Percentiles rank a stretch among this genome's conserved stretches.
Evolutionary conservation across 176 grass and related monocot genomes (phyloP).

Genomic region (Aegilops umbellulata): DNA sequence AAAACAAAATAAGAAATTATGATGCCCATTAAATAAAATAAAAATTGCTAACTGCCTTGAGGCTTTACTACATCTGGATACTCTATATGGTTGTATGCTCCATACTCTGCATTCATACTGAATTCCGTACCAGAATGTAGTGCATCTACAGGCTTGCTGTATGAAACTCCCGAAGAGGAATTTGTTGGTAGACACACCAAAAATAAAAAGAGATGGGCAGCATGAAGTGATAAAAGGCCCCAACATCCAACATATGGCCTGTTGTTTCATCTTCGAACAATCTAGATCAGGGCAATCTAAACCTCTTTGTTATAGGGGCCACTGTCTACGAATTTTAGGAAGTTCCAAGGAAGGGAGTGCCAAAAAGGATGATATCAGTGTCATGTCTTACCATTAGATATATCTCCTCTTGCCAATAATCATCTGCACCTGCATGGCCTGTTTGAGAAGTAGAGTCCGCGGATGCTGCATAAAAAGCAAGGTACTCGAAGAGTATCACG

Average conservation of each 20-base stretch:
- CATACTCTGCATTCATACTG: too few relatives aligned
- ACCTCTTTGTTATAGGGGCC: not conserved
- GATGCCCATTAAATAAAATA: too few relatives aligned
- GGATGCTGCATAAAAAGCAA: conserved; percentile 62
- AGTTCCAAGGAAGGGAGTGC: not conserved
- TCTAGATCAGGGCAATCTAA: not conserved
- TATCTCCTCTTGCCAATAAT: conserved; percentile 68
- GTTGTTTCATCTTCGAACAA: conserved; percentile 15
- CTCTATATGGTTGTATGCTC: too few relatives aligned
- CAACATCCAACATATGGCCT: not conserved
- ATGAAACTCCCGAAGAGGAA: not conserved
- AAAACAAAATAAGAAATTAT: too few relatives aligned
- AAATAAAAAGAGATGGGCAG: not conserved
- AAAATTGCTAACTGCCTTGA: too few relatives aligned
- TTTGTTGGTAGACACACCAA: not conserved
- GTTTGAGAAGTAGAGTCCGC: conserved; percentile 79
- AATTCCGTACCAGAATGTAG: too few relatives aligned
- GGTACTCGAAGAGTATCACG: not conserved
- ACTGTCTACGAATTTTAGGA: not conserved
- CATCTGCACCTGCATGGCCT: conserved; percentile 31
- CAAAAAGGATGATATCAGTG: not conserved
- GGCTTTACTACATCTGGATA: too few relatives aligned
- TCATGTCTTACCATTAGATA: conserved; percentile 69
- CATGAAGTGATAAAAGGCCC: not conserved
- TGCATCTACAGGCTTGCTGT: too few relatives aligned